These are phyloP conservation scores for Arthromyces matolae DNA, from an alignment of 768 basidiomycete species.

Conservation along the genomic window DNA sequence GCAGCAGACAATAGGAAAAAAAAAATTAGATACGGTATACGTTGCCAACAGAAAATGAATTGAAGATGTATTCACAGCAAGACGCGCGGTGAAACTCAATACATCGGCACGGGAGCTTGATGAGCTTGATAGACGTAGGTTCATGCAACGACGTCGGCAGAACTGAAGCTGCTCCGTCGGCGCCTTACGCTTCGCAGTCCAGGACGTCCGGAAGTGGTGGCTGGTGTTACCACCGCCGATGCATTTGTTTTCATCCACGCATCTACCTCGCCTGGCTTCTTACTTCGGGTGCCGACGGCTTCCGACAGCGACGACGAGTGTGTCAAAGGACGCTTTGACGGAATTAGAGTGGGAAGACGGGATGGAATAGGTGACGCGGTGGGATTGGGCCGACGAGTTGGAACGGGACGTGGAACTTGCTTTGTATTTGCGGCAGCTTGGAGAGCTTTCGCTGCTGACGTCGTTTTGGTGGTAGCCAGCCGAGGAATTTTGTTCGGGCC, in stretches of 20 bases:
- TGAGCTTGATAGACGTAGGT: neutral
- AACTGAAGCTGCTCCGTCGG: constrained; percentile 83
- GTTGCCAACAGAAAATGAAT: constrained; percentile 11
- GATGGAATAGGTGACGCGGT: constrained; percentile 72
- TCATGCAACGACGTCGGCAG: constrained; percentile 80
- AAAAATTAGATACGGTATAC: constrained; percentile 13
- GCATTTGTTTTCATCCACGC: constrained; percentile 78
- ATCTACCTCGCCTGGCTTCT: constrained; percentile 41
- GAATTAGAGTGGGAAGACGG: constrained; percentile 67
- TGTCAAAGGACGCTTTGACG: constrained; percentile 46
- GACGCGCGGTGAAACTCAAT: constrained; percentile 4
- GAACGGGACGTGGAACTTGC: constrained; percentile 16
- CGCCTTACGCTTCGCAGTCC: constrained; percentile 70
- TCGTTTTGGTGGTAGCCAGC: constrained; percentile 49
- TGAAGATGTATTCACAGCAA: neutral
- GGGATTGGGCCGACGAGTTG: constrained; percentile 32
- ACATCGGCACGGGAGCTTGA: neutral
- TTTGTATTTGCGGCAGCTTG: constrained; percentile 34
- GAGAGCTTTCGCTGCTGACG: constrained; percentile 44
- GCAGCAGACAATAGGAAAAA: constrained; percentile 17
- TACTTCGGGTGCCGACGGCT: constrained; percentile 37
- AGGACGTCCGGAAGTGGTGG: constrained; percentile 70
- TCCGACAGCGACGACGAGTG: constrained; percentile 48
- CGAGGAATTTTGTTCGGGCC: constrained; percentile 69
- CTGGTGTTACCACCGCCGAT: constrained; percentile 66